Conservation (phyloP, 2,329 filamentous ascomycete genomes). For the Curvularia sp. region DNA sequence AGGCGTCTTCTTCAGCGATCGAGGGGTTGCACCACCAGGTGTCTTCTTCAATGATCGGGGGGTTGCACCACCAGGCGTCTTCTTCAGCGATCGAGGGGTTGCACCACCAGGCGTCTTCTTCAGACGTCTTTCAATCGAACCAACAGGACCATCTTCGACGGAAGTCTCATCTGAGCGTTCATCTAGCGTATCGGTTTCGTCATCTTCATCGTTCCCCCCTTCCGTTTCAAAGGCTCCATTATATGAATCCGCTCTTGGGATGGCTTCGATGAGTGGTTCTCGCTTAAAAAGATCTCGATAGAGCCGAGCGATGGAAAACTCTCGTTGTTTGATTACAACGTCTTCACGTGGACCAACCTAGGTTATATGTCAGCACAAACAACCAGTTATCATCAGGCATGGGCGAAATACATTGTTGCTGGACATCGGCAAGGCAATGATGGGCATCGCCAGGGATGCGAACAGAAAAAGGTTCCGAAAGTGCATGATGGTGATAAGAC, state of each 20-base stretch:
- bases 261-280: not conserved
- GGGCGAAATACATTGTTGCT: not conserved
- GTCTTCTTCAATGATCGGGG: too few species aligned
- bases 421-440: not conserved
- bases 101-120: too few species aligned
- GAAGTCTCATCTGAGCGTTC: too few species aligned
- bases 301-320: not conserved
- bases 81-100: too few species aligned
- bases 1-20: too few species aligned
- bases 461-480: not conserved
- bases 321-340: not conserved
- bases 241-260: not conserved
- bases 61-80: too few species aligned
- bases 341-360: not conserved
- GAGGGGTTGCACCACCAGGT: too few species aligned
- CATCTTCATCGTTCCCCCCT: too few species aligned
- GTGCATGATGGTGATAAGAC: not conserved
- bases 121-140: too few species aligned
- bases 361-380: not conserved
- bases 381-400: not conserved
- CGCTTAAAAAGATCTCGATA: constrained; percentile 8
- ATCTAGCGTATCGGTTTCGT: too few species aligned
- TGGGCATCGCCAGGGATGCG: not conserved
- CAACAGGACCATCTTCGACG: too few species aligned
- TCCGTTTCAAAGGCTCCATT: too few species aligned